Percentiles rank a stretch among this genome's conserved stretches.
Evolutionary conservation across 345 rosid species (phyloP).

Genomic region (Crucihimalaya himalaica): DNA sequence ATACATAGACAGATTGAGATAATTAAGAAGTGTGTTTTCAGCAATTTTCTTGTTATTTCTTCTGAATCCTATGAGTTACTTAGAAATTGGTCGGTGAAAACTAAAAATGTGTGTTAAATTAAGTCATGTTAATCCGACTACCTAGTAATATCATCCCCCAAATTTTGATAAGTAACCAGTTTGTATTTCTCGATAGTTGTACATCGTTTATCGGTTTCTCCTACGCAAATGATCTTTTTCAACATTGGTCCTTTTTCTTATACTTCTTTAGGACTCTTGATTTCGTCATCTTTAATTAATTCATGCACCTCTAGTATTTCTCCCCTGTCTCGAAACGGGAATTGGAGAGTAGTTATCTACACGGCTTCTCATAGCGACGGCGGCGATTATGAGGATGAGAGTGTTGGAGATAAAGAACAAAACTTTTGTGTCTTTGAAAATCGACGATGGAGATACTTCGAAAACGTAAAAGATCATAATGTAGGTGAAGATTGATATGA

Average conservation of each 20-base stretch:
- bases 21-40: too few relatives aligned
- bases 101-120: too few relatives aligned
- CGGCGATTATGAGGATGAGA: constrained; percentile 60
- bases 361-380: constrained; percentile 20
- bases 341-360: constrained; percentile 10
- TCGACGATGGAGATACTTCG: constrained; percentile 55
- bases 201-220: too few relatives aligned
- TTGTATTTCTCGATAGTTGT: too few relatives aligned
- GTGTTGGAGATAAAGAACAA: constrained; percentile 73
- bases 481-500: constrained; percentile 42
- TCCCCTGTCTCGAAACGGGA: neutral
- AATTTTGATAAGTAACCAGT: too few relatives aligned
- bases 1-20: too few relatives aligned
- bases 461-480: constrained; percentile 50
- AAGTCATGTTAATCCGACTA: too few relatives aligned
- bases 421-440: constrained; percentile 50
- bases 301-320: constrained; percentile 6
- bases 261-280: neutral
- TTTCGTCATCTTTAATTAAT: constrained; percentile 10
- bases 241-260: neutral
- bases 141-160: too few relatives aligned
- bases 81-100: too few relatives aligned
- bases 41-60: too few relatives aligned
- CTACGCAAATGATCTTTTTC: constrained; percentile 1
- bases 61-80: too few relatives aligned